Conservation (phyloP, 768 basidiomycete genomes). For the Tylopilus sp. region DNA sequence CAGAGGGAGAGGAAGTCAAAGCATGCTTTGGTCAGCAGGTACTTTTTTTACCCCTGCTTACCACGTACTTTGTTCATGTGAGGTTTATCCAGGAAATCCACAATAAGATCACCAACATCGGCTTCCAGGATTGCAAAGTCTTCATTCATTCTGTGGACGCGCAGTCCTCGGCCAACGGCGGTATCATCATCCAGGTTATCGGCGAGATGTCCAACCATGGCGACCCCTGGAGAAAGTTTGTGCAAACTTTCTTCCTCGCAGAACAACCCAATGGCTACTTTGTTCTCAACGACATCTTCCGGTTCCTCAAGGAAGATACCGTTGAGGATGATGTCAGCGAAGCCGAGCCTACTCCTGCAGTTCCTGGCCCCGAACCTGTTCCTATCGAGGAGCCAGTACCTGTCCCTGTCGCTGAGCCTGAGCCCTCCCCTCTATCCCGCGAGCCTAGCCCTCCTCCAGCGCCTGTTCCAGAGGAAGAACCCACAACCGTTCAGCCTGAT, state of each 20-base stretch:
- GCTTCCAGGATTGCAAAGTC: conserved; percentile 96
- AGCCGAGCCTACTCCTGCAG: conserved; percentile 34
- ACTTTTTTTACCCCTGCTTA: conserved; percentile 23
- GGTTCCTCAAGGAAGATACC: conserved; percentile 94
- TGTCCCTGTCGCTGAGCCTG: conserved; percentile 28
- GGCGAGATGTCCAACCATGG: conserved; percentile 97
- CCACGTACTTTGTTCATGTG: conserved; percentile 3
- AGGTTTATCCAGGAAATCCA: conserved; percentile 78
- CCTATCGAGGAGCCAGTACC: conserved; percentile 33
- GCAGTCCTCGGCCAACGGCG: conserved; percentile 89
- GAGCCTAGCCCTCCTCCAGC: conserved; percentile 30
- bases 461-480: conserved; percentile 35
- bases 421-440: conserved; percentile 30
- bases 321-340: conserved; percentile 74
- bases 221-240: conserved; percentile 96
- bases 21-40: conserved; percentile 94
- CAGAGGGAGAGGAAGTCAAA: conserved; percentile 91
- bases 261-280: conserved; percentile 99
- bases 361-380: conserved; percentile 35
- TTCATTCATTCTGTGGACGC: conserved; percentile 99
- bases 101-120: conserved; percentile 90
- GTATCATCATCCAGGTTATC: conserved; percentile 98
- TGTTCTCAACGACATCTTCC: conserved; percentile 99
- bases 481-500: conserved; percentile 35
- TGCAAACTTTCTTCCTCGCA: conserved; percentile 99